Percentiles rank a stretch among this genome's conserved stretches.
Evolutionary conservation across 176 grass and related monocot genomes (phyloP).

Genomic region (Dendrocalamus sinicus): DNA sequence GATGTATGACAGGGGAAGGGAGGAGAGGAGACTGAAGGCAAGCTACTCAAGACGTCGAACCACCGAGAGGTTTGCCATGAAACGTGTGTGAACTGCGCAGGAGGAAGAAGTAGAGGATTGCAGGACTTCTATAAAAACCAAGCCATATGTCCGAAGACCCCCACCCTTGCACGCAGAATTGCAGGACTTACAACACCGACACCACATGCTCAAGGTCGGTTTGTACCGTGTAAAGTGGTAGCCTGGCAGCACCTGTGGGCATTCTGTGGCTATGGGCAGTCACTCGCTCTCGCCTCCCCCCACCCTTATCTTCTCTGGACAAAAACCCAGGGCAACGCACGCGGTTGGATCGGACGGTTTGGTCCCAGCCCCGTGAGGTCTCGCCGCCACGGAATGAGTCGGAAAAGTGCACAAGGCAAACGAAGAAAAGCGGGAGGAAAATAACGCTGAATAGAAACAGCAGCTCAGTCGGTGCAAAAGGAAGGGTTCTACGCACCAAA

Average conservation of each 20-base stretch:
- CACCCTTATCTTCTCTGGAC: conserved; percentile 17
- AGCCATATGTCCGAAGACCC: too few relatives aligned
- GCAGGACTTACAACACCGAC: background rate
- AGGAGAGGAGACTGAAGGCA: background rate
- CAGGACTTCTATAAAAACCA: too few relatives aligned
- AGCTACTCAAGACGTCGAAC: background rate
- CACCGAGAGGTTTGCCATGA: conserved; percentile 15
- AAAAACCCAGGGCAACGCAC: background rate
- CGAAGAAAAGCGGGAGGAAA: background rate
- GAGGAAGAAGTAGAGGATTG: conserved; percentile 11
- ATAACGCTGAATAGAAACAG: background rate
- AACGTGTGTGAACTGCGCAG: conserved; percentile 3
- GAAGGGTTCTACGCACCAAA: background rate
- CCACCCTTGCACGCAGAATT: background rate
- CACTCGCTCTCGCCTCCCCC: conserved; percentile 30
- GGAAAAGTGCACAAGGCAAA: background rate
- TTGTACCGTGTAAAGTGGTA: conserved; percentile 1
- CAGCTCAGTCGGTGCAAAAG: background rate
- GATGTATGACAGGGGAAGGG: background rate
- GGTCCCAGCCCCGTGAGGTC: background rate
- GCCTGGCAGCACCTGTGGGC: background rate
- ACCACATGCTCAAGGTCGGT: background rate
- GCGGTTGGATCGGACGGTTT: background rate
- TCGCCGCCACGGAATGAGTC: background rate
- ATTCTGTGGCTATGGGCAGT: conserved; percentile 20